Percentiles rank a stretch among this genome's conserved stretches.
Evolutionary conservation across 176 grass and related monocot genomes (phyloP).

Genomic region (Musa beccarii): DNA sequence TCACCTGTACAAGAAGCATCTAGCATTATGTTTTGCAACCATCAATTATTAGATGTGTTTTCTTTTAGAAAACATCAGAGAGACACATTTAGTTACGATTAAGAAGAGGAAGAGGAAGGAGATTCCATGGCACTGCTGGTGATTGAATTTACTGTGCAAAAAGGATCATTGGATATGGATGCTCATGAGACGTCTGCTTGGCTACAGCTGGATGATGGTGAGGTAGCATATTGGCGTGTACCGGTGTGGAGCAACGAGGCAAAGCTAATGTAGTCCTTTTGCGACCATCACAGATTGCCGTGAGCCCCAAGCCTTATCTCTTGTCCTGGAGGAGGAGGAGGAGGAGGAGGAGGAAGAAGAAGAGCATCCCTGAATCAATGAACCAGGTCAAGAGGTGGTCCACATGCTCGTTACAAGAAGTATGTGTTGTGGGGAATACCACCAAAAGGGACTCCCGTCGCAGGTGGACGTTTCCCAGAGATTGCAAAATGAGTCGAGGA

Average conservation of each 20-base stretch:
- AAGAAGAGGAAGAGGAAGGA: neutral
- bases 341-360: neutral
- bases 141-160: no score
- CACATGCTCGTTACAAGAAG: neutral
- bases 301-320: slow-evolving; percentile 4
- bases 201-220: slow-evolving; percentile 6
- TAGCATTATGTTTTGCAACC: neutral
- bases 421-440: neutral
- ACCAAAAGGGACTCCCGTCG: neutral
- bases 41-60: neutral
- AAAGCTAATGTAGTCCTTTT: neutral
- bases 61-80: no score
- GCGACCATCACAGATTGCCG: neutral
- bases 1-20: no score
- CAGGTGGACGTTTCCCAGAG: neutral
- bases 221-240: neutral
- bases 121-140: no score
- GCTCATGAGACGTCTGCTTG: neutral
- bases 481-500: no score
- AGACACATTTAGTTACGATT: no score
- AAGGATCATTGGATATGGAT: neutral
- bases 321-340: neutral
- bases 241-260: no score
- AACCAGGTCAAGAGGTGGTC: neutral
- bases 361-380: no score